phyloP scores from a whole-genome alignment of 2,329 filamentous ascomycete species.

The Cordyceps javanica region DNA sequence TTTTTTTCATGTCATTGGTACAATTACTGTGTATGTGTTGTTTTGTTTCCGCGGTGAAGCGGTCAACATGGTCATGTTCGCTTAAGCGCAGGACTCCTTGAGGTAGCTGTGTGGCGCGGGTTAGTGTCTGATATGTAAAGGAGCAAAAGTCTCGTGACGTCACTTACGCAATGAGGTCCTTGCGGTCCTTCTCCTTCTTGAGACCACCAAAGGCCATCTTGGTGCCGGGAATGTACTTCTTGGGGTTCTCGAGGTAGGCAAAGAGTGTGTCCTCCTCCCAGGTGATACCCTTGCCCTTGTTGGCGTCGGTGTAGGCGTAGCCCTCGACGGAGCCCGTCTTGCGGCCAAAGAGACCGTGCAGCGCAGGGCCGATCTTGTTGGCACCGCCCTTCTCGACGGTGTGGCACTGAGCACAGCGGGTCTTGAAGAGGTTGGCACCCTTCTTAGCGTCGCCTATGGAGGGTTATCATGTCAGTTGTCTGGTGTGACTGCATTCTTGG shows the following conservation, averaged over 20 bases:
- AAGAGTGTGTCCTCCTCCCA: slow-evolving; percentile 89
- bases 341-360: slow-evolving; percentile 96
- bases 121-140: slow-evolving; percentile 19
- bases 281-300: slow-evolving; percentile 90
- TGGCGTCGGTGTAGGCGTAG: slow-evolving; percentile 98
- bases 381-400: slow-evolving; percentile 82
- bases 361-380: slow-evolving; percentile 97
- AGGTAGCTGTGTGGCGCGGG: slow-evolving; percentile 48
- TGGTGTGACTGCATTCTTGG: slow-evolving; percentile 8
- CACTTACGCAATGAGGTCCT: slow-evolving; percentile 93
- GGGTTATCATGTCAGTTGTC: slow-evolving; percentile 23
- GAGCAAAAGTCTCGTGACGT: neutral
- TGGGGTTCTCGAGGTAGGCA: slow-evolving; percentile 99
- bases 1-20: slow-evolving; percentile 8
- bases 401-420: slow-evolving; percentile 97
- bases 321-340: slow-evolving; percentile 87
- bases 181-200: slow-evolving; percentile 99
- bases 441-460: slow-evolving; percentile 88
- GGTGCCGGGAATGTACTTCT: slow-evolving; percentile 99
- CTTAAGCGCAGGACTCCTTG: slow-evolving; percentile 64
- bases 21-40: slow-evolving; percentile 9
- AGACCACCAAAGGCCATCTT: slow-evolving; percentile 99
- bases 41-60: neutral
- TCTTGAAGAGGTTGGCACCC: slow-evolving; percentile 99
- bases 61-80: slow-evolving; percentile 16